Evolutionary conservation across 148 eudicot genomes (phyloP).

Genomic region (Gaultheria prostrata): DNA sequence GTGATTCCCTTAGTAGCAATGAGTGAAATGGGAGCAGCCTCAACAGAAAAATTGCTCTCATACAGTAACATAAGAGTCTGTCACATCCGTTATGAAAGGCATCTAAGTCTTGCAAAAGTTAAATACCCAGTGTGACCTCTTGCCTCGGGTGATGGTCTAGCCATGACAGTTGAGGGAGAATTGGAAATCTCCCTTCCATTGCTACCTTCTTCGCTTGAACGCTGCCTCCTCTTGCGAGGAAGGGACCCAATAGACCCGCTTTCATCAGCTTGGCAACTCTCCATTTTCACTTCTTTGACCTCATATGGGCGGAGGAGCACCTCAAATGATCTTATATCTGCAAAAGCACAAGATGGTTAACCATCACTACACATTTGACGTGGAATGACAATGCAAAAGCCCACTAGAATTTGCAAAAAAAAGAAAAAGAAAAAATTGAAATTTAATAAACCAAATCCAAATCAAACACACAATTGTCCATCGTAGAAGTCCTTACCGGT

Average conservation of each 20-base stretch:
- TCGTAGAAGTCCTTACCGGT: conserved; percentile 49
- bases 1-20: background rate
- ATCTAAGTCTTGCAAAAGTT: conserved; percentile 82
- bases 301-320: conserved; percentile 80
- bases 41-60: background rate
- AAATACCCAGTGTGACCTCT: conserved; percentile 93
- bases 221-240: conserved; percentile 71
- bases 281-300: conserved; percentile 55
- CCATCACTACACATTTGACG: background rate
- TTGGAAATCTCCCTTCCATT: conserved; percentile 38
- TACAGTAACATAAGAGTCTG: background rate
- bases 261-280: conserved; percentile 34
- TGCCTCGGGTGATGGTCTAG: conserved; percentile 64
- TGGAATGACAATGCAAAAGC: background rate
- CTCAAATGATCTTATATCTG: conserved; percentile 90
- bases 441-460: background rate
- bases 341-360: conserved; percentile 13
- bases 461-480: background rate
- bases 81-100: conserved; percentile 22
- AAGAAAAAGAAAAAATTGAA: too few species aligned
- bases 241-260: conserved; percentile 35
- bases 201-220: conserved; percentile 36
- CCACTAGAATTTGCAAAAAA: background rate
- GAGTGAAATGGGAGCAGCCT: background rate
- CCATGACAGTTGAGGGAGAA: conserved; percentile 50